These are phyloP conservation scores for Reticulascus tulasneorum DNA, from an alignment of 2,329 filamentous ascomycete genomes.

Conservation along the genomic window DNA sequence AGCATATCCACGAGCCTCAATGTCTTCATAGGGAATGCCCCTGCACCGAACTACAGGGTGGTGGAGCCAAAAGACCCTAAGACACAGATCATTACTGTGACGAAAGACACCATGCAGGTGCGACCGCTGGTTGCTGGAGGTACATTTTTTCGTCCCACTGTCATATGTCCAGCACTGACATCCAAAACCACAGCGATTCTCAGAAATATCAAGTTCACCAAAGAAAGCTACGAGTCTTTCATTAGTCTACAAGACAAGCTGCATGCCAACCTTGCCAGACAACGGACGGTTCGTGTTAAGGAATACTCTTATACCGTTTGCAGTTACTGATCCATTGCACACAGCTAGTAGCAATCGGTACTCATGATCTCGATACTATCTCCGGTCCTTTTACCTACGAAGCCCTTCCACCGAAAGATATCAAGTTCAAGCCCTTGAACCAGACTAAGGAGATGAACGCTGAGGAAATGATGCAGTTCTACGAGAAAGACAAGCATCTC, in stretches of 20 bases:
- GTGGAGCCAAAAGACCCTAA: conserved; percentile 68
- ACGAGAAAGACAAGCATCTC: conserved; percentile 90
- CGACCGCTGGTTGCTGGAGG: conserved; percentile 83
- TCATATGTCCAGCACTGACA: too few species aligned
- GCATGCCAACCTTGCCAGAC: conserved; percentile 90
- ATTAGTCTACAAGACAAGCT: conserved; percentile 97
- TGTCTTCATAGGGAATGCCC: conserved; percentile 77
- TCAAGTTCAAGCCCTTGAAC: conserved; percentile 87
- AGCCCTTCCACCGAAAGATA: conserved; percentile 83
- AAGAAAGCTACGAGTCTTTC: conserved; percentile 93
- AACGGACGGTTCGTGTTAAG: too few species aligned
- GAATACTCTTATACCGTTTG: too few species aligned
- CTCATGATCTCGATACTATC: conserved; percentile 91
- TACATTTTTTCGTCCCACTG: too few species aligned
- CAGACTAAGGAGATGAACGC: conserved; percentile 85
- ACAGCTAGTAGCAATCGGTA: conserved; percentile 96
- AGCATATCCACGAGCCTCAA: conserved; percentile 92
- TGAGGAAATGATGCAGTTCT: conserved; percentile 88
- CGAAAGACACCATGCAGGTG: conserved; percentile 69
- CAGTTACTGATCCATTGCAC: too few species aligned
- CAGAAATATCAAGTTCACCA: conserved; percentile 85
- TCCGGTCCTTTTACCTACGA: conserved; percentile 96
- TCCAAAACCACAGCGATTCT: too few species aligned
- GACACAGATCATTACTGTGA: conserved; percentile 76
- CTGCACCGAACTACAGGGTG: conserved; percentile 76